Percentiles rank a stretch among this genome's conserved stretches.
These are phyloP conservation scores for Lentinula novae-zelandiae DNA, from an alignment of 1,284 basidiomycete genomes.

Conservation along the genomic window DNA sequence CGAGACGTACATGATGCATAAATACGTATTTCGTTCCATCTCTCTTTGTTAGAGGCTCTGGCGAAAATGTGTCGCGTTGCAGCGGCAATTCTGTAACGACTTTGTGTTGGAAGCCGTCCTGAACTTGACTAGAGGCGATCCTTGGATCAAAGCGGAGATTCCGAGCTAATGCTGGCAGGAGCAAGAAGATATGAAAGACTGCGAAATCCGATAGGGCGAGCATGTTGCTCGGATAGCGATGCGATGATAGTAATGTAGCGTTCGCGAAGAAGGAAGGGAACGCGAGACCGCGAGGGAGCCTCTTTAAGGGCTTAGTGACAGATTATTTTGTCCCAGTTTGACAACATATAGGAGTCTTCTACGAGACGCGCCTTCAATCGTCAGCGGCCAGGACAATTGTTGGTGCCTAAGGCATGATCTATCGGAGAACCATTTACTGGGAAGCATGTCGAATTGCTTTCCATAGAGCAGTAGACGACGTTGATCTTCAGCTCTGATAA, in stretches of 20 bases:
- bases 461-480: too few relatives aligned
- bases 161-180: neutral
- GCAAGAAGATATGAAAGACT: neutral
- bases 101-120: neutral
- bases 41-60: neutral
- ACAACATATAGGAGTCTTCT: neutral
- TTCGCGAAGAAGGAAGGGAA: neutral
- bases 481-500: too few relatives aligned
- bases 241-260: neutral
- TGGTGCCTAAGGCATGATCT: neutral
- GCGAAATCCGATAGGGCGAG: neutral
- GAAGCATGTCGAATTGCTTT: too few relatives aligned
- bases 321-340: neutral
- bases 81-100: neutral
- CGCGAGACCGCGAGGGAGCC: neutral
- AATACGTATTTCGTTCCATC: constrained; percentile 38
- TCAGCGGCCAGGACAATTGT: neutral
- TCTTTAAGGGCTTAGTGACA: neutral
- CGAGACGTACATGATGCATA: constrained; percentile 39
- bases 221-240: neutral
- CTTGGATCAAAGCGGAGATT: neutral
- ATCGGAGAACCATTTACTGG: too few relatives aligned
- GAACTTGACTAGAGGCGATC: neutral
- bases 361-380: neutral
- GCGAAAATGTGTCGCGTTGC: neutral